phyloP scores from a whole-genome alignment of 371 early-diverging fungal genomes.

The Mortierella sp. region DNA sequence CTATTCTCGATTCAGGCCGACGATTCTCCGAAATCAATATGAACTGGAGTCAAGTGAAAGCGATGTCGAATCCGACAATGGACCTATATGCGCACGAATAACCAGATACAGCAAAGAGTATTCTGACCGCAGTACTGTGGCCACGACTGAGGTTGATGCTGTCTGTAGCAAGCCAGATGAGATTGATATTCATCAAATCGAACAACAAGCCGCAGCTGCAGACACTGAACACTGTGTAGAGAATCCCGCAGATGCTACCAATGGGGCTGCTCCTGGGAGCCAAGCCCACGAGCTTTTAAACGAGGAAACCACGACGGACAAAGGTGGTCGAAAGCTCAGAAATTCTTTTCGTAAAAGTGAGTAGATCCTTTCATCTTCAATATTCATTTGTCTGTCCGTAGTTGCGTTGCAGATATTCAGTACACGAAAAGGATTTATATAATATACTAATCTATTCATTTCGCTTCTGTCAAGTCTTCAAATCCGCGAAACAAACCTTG shows the following conservation, averaged over 20 bases:
- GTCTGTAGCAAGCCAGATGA: too few relatives aligned
- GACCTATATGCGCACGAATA: too few relatives aligned
- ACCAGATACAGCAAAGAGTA: not conserved
- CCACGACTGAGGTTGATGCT: not conserved
- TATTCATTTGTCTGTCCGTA: too few relatives aligned
- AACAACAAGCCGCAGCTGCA: not conserved
- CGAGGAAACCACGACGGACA: not conserved
- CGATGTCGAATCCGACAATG: not conserved
- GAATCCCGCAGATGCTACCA: not conserved
- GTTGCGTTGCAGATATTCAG: too few relatives aligned
- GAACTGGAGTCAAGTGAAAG: not conserved
- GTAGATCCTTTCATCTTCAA: not conserved
- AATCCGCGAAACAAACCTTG: constrained; percentile 3
- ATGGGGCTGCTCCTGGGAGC: too few relatives aligned
- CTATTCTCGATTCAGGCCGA: not conserved
- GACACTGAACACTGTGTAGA: not conserved
- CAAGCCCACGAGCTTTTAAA: not conserved
- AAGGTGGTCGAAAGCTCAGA: not conserved
- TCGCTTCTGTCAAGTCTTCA: too few relatives aligned
- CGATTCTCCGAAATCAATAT: not conserved
- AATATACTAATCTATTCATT: too few relatives aligned
- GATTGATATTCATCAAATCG: not conserved
- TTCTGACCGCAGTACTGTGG: not conserved
- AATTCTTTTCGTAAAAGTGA: not conserved
- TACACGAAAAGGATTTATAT: too few relatives aligned